These are phyloP conservation scores for Arthonia radiata DNA, from an alignment of 495 filamentous ascomycete species.

Conservation along the genomic window DNA sequence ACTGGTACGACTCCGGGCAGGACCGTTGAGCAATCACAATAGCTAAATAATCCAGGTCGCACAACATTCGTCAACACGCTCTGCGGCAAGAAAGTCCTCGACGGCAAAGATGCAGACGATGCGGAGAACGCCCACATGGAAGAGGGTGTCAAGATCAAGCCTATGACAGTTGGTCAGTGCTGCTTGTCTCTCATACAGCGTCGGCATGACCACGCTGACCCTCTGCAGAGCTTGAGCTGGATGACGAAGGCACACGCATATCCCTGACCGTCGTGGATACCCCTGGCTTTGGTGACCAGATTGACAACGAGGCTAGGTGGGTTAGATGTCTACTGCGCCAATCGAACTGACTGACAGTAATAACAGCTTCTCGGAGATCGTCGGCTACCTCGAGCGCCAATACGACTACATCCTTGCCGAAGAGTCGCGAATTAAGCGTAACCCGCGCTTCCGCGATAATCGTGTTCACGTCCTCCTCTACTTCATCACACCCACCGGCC, in stretches of 20 bases:
- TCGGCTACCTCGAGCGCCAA: constrained; percentile 91
- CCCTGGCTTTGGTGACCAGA: constrained; percentile 93
- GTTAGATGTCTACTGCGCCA: constrained; percentile 2
- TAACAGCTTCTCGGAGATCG: constrained; percentile 77
- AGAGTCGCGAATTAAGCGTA: constrained; percentile 99
- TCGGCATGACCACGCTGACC: constrained; percentile 6
- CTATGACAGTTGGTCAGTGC: constrained; percentile 67
- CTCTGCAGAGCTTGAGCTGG: constrained; percentile 63
- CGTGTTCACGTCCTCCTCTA: constrained; percentile 93
- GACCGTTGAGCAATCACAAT: no score
- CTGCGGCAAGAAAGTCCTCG: constrained; percentile 77
- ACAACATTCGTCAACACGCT: constrained; percentile 99
- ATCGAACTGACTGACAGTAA: constrained; percentile 1
- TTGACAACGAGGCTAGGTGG: constrained; percentile 96
- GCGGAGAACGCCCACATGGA: constrained; percentile 69
- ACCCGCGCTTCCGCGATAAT: constrained; percentile 96
- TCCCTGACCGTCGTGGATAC: constrained; percentile 96
- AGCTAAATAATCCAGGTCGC: constrained; percentile 35
- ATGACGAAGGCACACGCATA: constrained; percentile 95
- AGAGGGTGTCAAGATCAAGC: constrained; percentile 94
- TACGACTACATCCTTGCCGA: constrained; percentile 98
- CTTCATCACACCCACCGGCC: constrained; percentile 96
- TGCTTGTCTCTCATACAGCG: background rate
- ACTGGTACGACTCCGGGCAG: constrained; percentile 60
- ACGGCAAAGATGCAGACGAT: constrained; percentile 77